Base-by-base conservation (phyloP, 1,284 basidiomycete genomes). In the Agaricales sp. region DNA sequence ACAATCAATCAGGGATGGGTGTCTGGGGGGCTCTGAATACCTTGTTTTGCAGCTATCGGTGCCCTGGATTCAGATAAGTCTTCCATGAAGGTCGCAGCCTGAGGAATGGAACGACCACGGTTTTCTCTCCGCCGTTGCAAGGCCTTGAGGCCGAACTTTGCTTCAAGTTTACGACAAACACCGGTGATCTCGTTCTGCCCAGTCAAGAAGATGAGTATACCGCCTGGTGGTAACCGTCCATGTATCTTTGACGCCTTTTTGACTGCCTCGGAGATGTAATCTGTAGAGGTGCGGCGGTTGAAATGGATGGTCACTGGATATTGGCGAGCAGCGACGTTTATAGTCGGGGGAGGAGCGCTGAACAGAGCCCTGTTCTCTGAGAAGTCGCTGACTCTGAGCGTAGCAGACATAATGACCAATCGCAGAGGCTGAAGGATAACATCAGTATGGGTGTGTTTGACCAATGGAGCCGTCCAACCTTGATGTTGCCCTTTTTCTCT, bases 401-500 rank as follows among this genome's bases (percentile, higher is more conserved):
- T 99, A 1, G 96, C 96, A 38, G 95, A 99, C 96, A 99, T 99
- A 68, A 99, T 96, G 53, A 99, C 81, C 39, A 99, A 73, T 11
- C 96, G 82, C 4, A 99, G 68, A 8, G 95, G 95, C 76, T 90
- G 57, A 25, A 54, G 41, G 52, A 37, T 30, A 14, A 6, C 6
- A 30, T 30, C 6, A 30, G 14, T 30, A 30, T 30, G 6, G 6
- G 14, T 30, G 6, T 14, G 14, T 30, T 6, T 30, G 6, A 16
- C 8, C 16, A 41, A 6, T 8, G 4, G 16, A 18, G 39, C 16
- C 18, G 16, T 41, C 19, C 6, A 16, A 41, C 39, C 71, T 86
- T 89, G 12, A 71, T 68, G 20, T 69, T 71, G 14, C 79, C 75
- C 59, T 81, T 81, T 20, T 41, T 77, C 52, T 87, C 78, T 55